These are phyloP conservation scores for Mycosphaerelloides madeirae DNA, from an alignment of 2,329 filamentous ascomycete genomes.

Conservation along the genomic window DNA sequence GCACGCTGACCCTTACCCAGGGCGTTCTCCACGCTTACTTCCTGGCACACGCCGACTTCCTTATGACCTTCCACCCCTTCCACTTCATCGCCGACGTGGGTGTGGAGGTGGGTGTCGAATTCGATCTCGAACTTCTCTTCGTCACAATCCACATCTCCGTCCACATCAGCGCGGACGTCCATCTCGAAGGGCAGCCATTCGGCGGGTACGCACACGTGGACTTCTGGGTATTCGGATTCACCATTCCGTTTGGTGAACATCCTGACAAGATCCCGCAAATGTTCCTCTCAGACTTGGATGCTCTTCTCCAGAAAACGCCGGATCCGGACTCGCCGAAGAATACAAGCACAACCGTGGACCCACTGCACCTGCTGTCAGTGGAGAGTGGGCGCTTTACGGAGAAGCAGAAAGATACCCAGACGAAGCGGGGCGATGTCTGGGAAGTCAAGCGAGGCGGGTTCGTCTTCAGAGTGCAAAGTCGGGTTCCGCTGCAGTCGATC, in stretches of 20 bases:
- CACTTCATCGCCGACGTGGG: constrained; percentile 7
- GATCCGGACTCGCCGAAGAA: not conserved
- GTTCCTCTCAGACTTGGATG: not conserved
- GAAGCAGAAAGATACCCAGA: constrained; percentile 1
- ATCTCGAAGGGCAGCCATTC: constrained; percentile 3
- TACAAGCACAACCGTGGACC: not conserved
- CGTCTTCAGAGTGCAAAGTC: constrained; percentile 1
- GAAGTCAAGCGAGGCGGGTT: constrained; percentile 4
- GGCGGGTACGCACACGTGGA: constrained; percentile 4
- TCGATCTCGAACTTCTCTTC: constrained; percentile 4
- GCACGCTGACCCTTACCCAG: not conserved
- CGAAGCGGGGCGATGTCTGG: constrained; percentile 3
- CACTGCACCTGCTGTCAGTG: constrained; percentile 6
- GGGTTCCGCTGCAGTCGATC: not conserved
- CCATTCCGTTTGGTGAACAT: constrained; percentile 1
- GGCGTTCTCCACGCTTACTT: constrained; percentile 4
- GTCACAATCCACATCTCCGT: constrained; percentile 5
- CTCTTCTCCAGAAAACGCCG: not conserved
- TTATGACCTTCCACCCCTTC: constrained; percentile 11
- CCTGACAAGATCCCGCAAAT: not conserved
- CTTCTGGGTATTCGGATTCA: constrained; percentile 4
- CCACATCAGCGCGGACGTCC: not conserved
- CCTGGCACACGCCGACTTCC: constrained; percentile 5
- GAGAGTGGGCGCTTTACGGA: constrained; percentile 5
- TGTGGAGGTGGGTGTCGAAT: constrained; percentile 4